phyloP scores from a whole-genome alignment of 768 basidiomycete species.

The Mycena polygramma region DNA sequence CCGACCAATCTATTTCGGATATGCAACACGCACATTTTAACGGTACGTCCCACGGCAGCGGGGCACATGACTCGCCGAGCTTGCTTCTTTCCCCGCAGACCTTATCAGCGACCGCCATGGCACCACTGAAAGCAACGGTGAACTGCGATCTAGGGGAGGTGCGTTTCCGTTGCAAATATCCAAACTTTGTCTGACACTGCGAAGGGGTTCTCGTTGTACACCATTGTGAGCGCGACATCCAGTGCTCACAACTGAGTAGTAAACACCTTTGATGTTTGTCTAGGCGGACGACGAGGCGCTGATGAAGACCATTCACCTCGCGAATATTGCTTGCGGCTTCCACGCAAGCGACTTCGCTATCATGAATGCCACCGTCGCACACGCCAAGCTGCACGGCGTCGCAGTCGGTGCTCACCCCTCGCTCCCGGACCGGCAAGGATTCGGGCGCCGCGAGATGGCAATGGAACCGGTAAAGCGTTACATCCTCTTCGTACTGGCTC shows the following conservation, averaged over 20 bases:
- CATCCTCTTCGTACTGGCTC: neutral
- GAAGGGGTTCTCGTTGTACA: conserved; percentile 67
- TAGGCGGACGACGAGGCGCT: conserved; percentile 66
- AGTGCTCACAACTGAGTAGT: neutral
- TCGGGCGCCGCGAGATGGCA: conserved; percentile 75
- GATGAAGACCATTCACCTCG: conserved; percentile 70
- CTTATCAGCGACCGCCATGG: conserved; percentile 24
- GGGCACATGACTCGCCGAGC: too few species aligned
- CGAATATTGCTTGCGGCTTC: conserved; percentile 78
- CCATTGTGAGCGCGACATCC: conserved; percentile 49
- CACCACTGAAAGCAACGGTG: conserved; percentile 57
- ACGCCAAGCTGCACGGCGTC: conserved; percentile 70
- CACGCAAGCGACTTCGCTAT: conserved; percentile 77
- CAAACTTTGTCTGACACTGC: neutral
- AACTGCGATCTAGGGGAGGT: conserved; percentile 74
- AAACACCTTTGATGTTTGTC: neutral
- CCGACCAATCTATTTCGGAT: too few species aligned
- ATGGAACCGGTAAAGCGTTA: conserved; percentile 61
- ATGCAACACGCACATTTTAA: too few species aligned
- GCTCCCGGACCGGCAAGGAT: conserved; percentile 73
- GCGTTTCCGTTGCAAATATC: neutral
- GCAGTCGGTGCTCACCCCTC: conserved; percentile 78
- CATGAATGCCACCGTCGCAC: conserved; percentile 71
- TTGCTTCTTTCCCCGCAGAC: neutral
- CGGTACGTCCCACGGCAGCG: too few species aligned